Evolutionary conservation across 1,139 yeast genomes (phyloP).

Genomic region (Lodderomyces pseudojiufengensis): DNA sequence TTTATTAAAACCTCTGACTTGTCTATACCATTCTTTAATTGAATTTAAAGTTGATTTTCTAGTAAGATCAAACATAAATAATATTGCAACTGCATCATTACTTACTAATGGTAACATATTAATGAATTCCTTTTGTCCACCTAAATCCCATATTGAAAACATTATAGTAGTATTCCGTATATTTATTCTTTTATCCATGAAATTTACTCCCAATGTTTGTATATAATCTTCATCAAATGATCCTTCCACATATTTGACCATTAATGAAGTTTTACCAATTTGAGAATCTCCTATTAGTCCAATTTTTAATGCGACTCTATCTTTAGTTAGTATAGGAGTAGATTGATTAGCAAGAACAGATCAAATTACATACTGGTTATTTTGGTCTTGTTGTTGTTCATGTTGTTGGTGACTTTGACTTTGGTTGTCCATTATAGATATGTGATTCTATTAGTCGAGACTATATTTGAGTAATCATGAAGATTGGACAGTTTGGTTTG

Average conservation of each 20-base stretch:
- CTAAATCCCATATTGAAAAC: constrained; percentile 93
- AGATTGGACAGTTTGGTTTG: no score
- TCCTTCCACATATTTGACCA: constrained; percentile 97
- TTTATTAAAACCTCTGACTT: constrained; percentile 85
- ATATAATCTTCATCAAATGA: constrained; percentile 89
- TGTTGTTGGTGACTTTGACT: constrained; percentile 1
- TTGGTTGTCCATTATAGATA: background rate
- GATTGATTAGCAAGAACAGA: background rate
- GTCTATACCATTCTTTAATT: constrained; percentile 92
- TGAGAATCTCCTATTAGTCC: constrained; percentile 97
- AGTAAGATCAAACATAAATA: constrained; percentile 90
- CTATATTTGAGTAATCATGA: no score
- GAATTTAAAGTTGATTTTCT: constrained; percentile 83
- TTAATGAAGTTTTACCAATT: constrained; percentile 94
- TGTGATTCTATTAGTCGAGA: no score
- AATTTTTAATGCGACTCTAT: constrained; percentile 75
- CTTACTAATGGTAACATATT: constrained; percentile 95
- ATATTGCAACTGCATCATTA: constrained; percentile 88
- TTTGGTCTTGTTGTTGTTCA: constrained; percentile 19
- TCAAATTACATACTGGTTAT: constrained; percentile 34
- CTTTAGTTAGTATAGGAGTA: constrained; percentile 3
- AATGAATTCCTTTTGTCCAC: constrained; percentile 94
- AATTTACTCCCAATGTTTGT: constrained; percentile 92
- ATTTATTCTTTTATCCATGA: constrained; percentile 86
- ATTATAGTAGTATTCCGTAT: constrained; percentile 87